Percentiles rank a stretch among this genome's conserved stretches.
Conservation (phyloP, 257 asterid genomes). For the Coffea canephora region DNA sequence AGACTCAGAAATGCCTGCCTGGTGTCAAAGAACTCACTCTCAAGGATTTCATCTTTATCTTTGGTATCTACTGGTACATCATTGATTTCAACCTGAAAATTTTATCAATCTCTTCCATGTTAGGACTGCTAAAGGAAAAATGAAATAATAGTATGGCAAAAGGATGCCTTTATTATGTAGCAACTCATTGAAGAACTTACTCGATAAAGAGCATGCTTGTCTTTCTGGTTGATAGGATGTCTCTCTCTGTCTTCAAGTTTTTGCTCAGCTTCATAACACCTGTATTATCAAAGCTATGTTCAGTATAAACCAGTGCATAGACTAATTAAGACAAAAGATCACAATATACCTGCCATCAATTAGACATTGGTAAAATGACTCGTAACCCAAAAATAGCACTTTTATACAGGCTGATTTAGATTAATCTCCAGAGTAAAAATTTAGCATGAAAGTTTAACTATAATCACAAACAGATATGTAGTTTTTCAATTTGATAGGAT, state of each 20-base stretch:
- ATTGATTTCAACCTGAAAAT: constrained; percentile 61
- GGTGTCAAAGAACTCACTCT: constrained; percentile 98
- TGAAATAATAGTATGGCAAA: background rate
- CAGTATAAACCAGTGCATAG: background rate
- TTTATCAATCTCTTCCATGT: constrained; percentile 16
- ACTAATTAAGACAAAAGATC: background rate
- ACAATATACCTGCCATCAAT: background rate
- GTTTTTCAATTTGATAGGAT: no score
- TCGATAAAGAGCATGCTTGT: constrained; percentile 68
- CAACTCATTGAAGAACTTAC: constrained; percentile 40
- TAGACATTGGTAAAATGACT: background rate
- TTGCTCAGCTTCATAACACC: constrained; percentile 87
- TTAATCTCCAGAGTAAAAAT: background rate
- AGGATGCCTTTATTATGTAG: background rate
- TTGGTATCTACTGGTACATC: constrained; percentile 77
- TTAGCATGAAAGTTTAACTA: background rate
- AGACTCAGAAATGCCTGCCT: constrained; percentile 97
- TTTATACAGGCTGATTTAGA: background rate
- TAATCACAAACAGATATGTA: no score
- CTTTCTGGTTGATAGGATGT: constrained; percentile 82
- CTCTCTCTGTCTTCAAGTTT: constrained; percentile 83
- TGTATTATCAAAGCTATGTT: constrained; percentile 21
- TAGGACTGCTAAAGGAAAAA: background rate
- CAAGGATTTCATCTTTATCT: constrained; percentile 85
- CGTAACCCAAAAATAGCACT: background rate